Conservation (phyloP, 768 basidiomycete species). For the Candolleomyces efflorescens region DNA sequence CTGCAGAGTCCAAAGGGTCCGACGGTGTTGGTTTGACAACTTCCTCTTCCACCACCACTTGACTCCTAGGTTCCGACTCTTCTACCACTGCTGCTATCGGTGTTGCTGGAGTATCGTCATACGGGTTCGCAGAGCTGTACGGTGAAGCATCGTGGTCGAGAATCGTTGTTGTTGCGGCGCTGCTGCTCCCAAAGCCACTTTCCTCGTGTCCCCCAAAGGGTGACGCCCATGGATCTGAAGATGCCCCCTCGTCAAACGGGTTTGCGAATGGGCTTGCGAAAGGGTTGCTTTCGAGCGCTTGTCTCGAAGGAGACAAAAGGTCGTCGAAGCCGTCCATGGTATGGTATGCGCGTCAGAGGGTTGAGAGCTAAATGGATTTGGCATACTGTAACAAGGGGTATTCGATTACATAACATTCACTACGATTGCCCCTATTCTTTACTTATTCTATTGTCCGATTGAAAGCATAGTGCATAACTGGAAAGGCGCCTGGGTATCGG, state of each 20-base stretch:
- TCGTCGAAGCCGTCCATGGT: conserved; percentile 79
- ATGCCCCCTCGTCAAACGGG: conserved; percentile 45
- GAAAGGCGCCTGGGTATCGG: too few relatives aligned
- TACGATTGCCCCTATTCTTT: too few relatives aligned
- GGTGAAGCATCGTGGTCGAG: not conserved
- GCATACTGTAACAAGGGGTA: not conserved
- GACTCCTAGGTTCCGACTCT: not conserved
- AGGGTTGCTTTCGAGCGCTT: conserved; percentile 67
- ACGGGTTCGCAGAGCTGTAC: conserved; percentile 19
- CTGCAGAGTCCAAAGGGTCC: conserved; percentile 32
- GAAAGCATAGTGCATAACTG: too few relatives aligned
- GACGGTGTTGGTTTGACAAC: conserved; percentile 4
- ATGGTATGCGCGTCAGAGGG: not conserved
- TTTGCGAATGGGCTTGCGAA: conserved; percentile 44
- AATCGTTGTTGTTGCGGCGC: not conserved
- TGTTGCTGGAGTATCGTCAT: conserved; percentile 18
- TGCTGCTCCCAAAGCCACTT: conserved; percentile 15
- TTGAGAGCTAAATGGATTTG: too few relatives aligned
- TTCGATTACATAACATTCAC: not conserved
- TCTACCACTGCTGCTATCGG: not conserved
- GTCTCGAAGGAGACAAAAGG: conserved; percentile 57
- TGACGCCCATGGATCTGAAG: conserved; percentile 75
- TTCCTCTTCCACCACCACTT: not conserved
- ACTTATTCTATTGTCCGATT: too few relatives aligned
- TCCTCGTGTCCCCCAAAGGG: conserved; percentile 34